These are phyloP conservation scores for Articulospora tetracladia DNA, from an alignment of 495 filamentous ascomycete species.

Conservation along the genomic window DNA sequence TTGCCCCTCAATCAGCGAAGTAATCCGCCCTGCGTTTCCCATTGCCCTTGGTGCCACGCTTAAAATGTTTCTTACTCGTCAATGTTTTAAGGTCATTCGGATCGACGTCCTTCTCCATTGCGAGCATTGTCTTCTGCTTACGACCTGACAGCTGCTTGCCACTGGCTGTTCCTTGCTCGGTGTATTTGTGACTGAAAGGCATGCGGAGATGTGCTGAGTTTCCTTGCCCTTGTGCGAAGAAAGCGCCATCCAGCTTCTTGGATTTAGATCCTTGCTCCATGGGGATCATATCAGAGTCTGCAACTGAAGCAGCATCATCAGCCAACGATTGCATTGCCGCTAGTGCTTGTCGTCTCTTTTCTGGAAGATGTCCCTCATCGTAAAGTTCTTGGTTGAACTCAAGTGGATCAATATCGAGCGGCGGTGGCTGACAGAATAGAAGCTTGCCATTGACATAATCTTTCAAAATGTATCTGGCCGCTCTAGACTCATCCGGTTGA, in stretches of 20 bases:
- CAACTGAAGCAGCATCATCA: slow-evolving; percentile 35
- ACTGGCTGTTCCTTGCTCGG: slow-evolving; percentile 64
- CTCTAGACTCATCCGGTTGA: slow-evolving; percentile 88
- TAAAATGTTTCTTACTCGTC: slow-evolving; percentile 92
- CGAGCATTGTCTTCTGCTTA: slow-evolving; percentile 80
- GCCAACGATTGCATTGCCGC: slow-evolving; percentile 41
- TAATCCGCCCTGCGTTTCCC: slow-evolving; percentile 37
- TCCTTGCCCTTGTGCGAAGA: slow-evolving; percentile 68
- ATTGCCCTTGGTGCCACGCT: slow-evolving; percentile 64
- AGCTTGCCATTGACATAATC: slow-evolving; percentile 98
- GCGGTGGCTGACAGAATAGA: slow-evolving; percentile 86
- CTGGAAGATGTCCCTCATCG: slow-evolving; percentile 70
- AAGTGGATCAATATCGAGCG: slow-evolving; percentile 61
- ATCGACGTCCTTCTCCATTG: slow-evolving; percentile 79
- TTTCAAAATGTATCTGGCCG: slow-evolving; percentile 87
- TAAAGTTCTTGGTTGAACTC: slow-evolving; percentile 91
- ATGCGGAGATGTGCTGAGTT: slow-evolving; percentile 64
- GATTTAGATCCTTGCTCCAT: slow-evolving; percentile 60
- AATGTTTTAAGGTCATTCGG: slow-evolving; percentile 69
- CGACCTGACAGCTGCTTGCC: slow-evolving; percentile 73
- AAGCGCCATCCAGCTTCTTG: slow-evolving; percentile 71
- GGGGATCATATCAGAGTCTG: slow-evolving; percentile 42
- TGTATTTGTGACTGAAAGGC: slow-evolving; percentile 84
- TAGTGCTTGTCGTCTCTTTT: slow-evolving; percentile 60
- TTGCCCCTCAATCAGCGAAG: slow-evolving; percentile 23